phyloP scores from a whole-genome alignment of 805 yeast species.

The Nakazawaea holstii region DNA sequence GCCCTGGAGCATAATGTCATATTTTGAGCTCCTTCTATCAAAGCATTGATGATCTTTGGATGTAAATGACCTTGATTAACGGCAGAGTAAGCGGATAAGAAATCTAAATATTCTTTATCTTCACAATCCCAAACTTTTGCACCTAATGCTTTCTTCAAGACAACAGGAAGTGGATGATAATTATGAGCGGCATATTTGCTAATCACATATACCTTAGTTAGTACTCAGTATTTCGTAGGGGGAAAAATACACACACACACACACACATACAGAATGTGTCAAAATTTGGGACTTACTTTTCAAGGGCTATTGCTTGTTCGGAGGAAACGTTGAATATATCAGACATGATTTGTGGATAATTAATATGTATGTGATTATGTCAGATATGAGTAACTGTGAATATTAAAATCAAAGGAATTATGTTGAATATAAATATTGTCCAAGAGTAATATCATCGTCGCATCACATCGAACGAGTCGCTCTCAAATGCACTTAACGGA shows the following conservation, averaged over 20 bases:
- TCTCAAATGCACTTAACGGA: constrained; percentile 11
- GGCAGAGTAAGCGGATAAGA: constrained; percentile 92
- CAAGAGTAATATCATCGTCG: neutral
- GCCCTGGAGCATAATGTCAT: constrained; percentile 90
- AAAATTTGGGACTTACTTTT: constrained; percentile 4
- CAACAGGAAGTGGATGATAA: constrained; percentile 96
- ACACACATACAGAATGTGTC: too few relatives aligned
- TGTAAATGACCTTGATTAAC: constrained; percentile 98
- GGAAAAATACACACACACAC: too few relatives aligned
- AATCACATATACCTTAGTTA: neutral
- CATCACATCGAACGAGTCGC: neutral
- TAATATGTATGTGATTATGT: too few relatives aligned
- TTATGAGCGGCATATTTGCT: constrained; percentile 68
- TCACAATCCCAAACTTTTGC: constrained; percentile 99
- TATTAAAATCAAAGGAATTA: neutral
- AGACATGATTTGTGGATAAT: neutral
- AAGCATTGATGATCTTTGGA: constrained; percentile 82
- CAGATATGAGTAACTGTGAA: too few relatives aligned
- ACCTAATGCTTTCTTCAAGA: constrained; percentile 78
- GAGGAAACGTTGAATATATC: constrained; percentile 11
- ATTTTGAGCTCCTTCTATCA: constrained; percentile 78
- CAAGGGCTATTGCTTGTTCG: constrained; percentile 9
- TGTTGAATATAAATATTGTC: neutral
- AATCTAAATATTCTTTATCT: constrained; percentile 89
- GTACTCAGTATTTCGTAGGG: too few relatives aligned